Evolutionary conservation across 208 protist genomes (phyloP), one percentile per base, ranked within the genome.

Genomic region (Leishmania mexicana): DNA sequence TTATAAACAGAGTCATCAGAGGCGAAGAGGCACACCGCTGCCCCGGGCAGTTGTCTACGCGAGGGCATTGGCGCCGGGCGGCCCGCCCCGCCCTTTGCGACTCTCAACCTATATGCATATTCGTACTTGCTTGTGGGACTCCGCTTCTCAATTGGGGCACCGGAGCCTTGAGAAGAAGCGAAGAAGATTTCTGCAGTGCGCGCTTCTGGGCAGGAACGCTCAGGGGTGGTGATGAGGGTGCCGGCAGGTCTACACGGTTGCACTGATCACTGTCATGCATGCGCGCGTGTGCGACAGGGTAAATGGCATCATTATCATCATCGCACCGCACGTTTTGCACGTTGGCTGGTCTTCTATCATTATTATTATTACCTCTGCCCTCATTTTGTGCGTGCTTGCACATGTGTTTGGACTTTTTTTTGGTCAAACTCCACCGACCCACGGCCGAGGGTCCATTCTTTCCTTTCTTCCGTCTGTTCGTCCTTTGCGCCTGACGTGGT

Each of bases 391-490:
- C 47, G 11, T 73, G 35, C 64, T 31, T 64, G 11, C 49, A 45
- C 17, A 24, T 38, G 35, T 42, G 24, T 70, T 15, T 24, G 58
- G 83, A 72, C 13, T 54, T 0, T 54, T 1, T 54, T 19, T 54
- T 35, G 31, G 51, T 54, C 13, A 19, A 54, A 1, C 51, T 54
- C 13, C 51, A 54, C 13, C 51, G 15, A 19, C 51, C 51, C 15
- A 54, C 15, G 15, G 51, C 10, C 15, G 51, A 19, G 51, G 13
- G 51, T 13, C 0, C 51, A 45, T 38, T 78, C 7, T 65, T 58
- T 77, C 35, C n/a, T 79, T 45, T 17, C 49, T 71, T 58, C 57
- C 64, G 28, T 79, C 64, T 54, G 5, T 40, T 68, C 60, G n/a
- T 24, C 15, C 60, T n/a, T 28, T 17, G 35, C 51, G 15, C 13